Base-by-base conservation (phyloP, 495 filamentous ascomycete species). In the Usnea hakonensis region DNA sequence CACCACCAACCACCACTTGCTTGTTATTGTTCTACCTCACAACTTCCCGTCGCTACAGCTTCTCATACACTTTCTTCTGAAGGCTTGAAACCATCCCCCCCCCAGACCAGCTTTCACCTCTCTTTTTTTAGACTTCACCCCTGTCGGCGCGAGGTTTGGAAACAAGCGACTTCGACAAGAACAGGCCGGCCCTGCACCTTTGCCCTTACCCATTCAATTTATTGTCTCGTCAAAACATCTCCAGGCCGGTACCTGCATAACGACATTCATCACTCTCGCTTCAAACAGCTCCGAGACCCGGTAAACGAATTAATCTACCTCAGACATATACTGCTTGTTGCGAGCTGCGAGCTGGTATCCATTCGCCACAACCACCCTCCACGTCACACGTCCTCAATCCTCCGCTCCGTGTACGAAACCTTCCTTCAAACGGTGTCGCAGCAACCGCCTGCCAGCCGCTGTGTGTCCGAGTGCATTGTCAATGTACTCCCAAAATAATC, bases 401-500 rank as follows among this genome's bases (percentile, higher is more conserved):
- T 43, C 44, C n/a, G n/a, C 30, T 23, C 30, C 33, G 54, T 7
- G 0, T 38, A 50, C 57, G 36, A 65, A 46, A 48, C 53, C 16
- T 64, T 28, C 33, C 40, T 21, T 37, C 14, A 5, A 33, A 48
- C 26, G 44, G 56, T 33, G 21, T 41, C 50, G 32, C 56, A 60
- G 21, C 57, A 36, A 35, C 28, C 19, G 58, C 28, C 40, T 58
- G 26, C 52, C 60, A 26, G 60, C 41, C 48, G 58, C 58, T 32
- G 41, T 26, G 38, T 28, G 38, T 33, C 33, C 13, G 26, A 28
- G 21, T 30, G 35, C 53, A 7, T 43, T 63, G 55, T 72, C 67
- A 36, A 83, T 83, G 80, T 83, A 81, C 72, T 72, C 80, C 46
- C 78, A 81, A 67, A 74, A 75, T 60, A 69, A 55, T 38, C 74